Evolutionary conservation across 805 yeast genomes (phyloP).

Genomic region (Yarrowia porcina): DNA sequence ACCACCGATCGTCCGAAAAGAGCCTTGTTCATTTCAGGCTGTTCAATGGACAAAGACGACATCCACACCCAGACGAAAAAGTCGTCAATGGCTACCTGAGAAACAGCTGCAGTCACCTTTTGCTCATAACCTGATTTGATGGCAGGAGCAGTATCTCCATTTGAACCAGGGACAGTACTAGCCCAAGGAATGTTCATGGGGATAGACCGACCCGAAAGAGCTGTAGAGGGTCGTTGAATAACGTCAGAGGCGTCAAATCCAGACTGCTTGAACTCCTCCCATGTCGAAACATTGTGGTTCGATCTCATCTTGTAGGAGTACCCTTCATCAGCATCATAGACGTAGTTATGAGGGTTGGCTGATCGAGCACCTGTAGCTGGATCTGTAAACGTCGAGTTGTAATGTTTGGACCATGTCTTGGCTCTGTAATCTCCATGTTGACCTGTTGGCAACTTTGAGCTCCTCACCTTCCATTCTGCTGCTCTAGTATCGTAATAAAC

Average conservation of each 20-base stretch:
- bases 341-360: slow-evolving; percentile 34
- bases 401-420: slow-evolving; percentile 35
- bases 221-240: not conserved
- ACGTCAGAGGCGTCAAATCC: not conserved
- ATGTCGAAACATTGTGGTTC: not conserved
- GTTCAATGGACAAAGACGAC: slow-evolving; percentile 70
- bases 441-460: slow-evolving; percentile 26
- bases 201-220: not conserved
- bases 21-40: slow-evolving; percentile 58
- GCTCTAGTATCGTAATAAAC: slow-evolving; percentile 20
- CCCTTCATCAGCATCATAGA: slow-evolving; percentile 33
- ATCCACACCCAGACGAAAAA: slow-evolving; percentile 92
- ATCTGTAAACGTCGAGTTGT: slow-evolving; percentile 34
- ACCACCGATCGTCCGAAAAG: slow-evolving; percentile 79
- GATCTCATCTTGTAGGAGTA: slow-evolving; percentile 3
- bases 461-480: slow-evolving; percentile 20
- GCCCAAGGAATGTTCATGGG: slow-evolving; percentile 25
- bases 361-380: slow-evolving; percentile 35
- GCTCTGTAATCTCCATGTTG: slow-evolving; percentile 33
- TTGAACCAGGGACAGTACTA: slow-evolving; percentile 1
- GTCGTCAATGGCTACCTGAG: slow-evolving; percentile 73
- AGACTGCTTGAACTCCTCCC: slow-evolving; percentile 13
- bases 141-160: slow-evolving; percentile 19
- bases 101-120: slow-evolving; percentile 44
- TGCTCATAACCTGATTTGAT: slow-evolving; percentile 23